These are phyloP conservation scores for Thelephora ganbajun DNA, from an alignment of 768 basidiomycete genomes.

Conservation along the genomic window DNA sequence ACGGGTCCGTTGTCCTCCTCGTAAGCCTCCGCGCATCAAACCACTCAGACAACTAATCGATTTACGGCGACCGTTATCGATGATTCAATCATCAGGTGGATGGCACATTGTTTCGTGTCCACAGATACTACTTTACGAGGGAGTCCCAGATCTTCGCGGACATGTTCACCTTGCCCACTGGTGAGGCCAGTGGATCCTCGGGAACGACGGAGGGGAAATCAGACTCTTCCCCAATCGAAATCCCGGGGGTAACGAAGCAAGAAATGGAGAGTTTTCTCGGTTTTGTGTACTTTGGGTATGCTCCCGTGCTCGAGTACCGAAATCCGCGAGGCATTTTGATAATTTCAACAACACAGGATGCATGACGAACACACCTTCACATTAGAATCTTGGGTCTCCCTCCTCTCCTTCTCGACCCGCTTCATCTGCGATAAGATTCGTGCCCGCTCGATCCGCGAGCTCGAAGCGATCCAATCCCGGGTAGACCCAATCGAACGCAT, in stretches of 20 bases:
- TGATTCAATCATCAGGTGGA: constrained; percentile 17
- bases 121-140: constrained; percentile 20
- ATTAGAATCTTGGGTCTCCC: constrained; percentile 18
- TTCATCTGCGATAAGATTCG: constrained; percentile 21
- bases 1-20: constrained; percentile 10
- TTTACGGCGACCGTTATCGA: not conserved
- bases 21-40: constrained; percentile 5
- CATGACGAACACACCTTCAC: constrained; percentile 5
- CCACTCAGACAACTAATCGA: too few relatives aligned
- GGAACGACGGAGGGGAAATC: constrained; percentile 13
- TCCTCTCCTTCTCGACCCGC: constrained; percentile 24
- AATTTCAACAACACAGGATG: constrained; percentile 5
- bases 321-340: too few relatives aligned
- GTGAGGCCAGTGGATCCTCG: constrained; percentile 5
- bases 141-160: constrained; percentile 21
- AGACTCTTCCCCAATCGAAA: constrained; percentile 16
- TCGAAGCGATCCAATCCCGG: constrained; percentile 9
- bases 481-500: constrained; percentile 19
- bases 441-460: constrained; percentile 17
- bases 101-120: constrained; percentile 21
- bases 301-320: not conserved
- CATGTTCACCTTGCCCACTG: constrained; percentile 19
- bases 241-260: constrained; percentile 14
- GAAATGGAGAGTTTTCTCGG: constrained; percentile 23
- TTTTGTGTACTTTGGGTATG: constrained; percentile 22